phyloP scores from a whole-genome alignment of 2,329 filamentous ascomycete genomes.

The Exophiala alcalophila region DNA sequence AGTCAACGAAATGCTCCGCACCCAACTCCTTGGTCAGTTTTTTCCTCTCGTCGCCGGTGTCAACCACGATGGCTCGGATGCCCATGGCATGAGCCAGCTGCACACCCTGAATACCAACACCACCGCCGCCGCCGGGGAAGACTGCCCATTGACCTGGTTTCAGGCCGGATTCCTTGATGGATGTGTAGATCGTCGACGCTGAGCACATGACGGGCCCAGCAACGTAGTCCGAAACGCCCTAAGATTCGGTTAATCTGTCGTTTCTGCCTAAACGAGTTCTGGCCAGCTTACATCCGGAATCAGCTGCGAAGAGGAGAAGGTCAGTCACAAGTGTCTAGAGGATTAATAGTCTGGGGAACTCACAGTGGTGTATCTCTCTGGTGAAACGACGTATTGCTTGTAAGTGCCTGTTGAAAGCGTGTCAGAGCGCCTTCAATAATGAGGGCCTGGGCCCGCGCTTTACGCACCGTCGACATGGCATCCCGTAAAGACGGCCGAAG shows the following conservation, averaged over 20 bases:
- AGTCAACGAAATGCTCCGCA: slow-evolving; percentile 58
- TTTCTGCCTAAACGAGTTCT: no score
- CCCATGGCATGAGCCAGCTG: slow-evolving; percentile 56
- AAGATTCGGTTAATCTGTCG: slow-evolving; percentile 44
- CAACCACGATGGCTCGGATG: slow-evolving; percentile 55
- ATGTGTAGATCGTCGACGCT: slow-evolving; percentile 57
- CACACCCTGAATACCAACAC: slow-evolving; percentile 58
- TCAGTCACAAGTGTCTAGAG: no score
- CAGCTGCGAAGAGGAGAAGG: slow-evolving; percentile 8
- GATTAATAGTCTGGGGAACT: no score
- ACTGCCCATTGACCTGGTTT: slow-evolving; percentile 54
- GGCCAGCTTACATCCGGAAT: slow-evolving; percentile 22
- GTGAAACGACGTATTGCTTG: slow-evolving; percentile 58
- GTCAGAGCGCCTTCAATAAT: slow-evolving; percentile 7
- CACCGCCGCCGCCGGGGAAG: slow-evolving; percentile 55
- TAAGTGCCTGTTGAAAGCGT: slow-evolving; percentile 49
- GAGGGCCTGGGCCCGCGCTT: slow-evolving; percentile 7
- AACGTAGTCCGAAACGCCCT: slow-evolving; percentile 54
- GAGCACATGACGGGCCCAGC: slow-evolving; percentile 61
- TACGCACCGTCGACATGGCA: slow-evolving; percentile 34
- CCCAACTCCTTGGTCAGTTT: slow-evolving; percentile 49
- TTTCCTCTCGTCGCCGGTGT: slow-evolving; percentile 50
- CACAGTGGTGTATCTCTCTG: slow-evolving; percentile 51
- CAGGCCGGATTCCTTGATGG: slow-evolving; percentile 52
- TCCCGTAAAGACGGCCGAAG: slow-evolving; percentile 47